Evolutionary conservation across 1,284 basidiomycete species (phyloP).

Genomic region (Sparassis latifolia): DNA sequence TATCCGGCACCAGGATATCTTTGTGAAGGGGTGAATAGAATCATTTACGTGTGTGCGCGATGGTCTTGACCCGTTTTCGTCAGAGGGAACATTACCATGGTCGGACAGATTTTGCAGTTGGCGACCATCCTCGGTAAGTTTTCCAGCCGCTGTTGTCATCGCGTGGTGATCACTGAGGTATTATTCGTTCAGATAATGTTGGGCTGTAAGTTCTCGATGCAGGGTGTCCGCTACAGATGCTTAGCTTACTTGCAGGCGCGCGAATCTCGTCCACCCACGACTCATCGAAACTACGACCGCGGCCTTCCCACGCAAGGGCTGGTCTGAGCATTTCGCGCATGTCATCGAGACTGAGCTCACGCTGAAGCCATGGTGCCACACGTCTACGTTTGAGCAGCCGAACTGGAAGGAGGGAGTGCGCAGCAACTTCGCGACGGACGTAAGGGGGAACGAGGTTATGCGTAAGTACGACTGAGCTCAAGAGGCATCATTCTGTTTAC

Average conservation of each 20-base stretch:
- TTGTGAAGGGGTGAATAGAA: slow-evolving; percentile 39
- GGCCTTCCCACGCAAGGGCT: slow-evolving; percentile 39
- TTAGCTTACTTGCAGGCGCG: slow-evolving; percentile 27
- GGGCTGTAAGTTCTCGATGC: slow-evolving; percentile 31
- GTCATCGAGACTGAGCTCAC: slow-evolving; percentile 41
- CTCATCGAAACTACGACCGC: slow-evolving; percentile 38
- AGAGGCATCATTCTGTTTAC: background rate
- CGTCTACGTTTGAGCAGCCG: slow-evolving; percentile 41
- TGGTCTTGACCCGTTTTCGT: background rate
- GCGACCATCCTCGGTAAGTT: slow-evolving; percentile 41
- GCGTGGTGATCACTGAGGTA: background rate
- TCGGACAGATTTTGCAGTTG: slow-evolving; percentile 47
- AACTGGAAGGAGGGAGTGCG: slow-evolving; percentile 37
- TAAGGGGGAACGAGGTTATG: slow-evolving; percentile 40
- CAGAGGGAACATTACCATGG: slow-evolving; percentile 44
- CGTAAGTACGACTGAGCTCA: slow-evolving; percentile 29
- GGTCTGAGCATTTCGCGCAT: slow-evolving; percentile 40
- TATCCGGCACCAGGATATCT: slow-evolving; percentile 53
- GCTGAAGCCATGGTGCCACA: slow-evolving; percentile 49
- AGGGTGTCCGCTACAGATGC: background rate
- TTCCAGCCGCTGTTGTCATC: background rate
- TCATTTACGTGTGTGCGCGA: no score
- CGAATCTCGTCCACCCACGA: slow-evolving; percentile 37
- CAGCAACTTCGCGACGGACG: slow-evolving; percentile 45
- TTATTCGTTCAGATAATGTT: slow-evolving; percentile 33